A percentile compares a stretch with the other conserved stretches of the same genome.
Conservation (phyloP, 2,329 filamentous ascomycete genomes). For the Talaromyces sp. region DNA sequence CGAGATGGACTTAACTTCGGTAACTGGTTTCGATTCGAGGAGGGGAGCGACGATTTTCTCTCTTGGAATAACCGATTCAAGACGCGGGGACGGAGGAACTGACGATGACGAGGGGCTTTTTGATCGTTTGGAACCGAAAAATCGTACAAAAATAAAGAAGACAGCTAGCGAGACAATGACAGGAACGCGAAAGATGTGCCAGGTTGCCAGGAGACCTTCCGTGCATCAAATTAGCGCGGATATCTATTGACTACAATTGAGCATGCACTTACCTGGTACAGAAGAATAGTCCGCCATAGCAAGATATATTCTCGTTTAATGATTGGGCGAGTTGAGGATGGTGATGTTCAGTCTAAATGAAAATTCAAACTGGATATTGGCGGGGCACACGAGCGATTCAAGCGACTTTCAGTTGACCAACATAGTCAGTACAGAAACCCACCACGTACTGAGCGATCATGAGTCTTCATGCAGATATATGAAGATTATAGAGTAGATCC, state of each 20-base stretch:
- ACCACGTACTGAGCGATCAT: too few species aligned
- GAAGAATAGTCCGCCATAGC: constrained; percentile 6
- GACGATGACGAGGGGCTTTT: constrained; percentile 31
- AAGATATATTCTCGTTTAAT: not conserved
- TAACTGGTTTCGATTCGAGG: constrained; percentile 1
- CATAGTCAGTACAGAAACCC: not conserved
- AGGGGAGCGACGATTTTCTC: not conserved
- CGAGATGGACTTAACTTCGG: not conserved
- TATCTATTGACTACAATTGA: not conserved
- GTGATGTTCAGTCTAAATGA: not conserved
- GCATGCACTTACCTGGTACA: constrained; percentile 5
- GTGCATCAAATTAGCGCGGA: not conserved
- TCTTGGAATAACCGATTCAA: constrained; percentile 8
- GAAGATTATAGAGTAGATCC: not conserved
- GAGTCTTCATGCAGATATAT: not conserved
- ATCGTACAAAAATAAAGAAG: constrained; percentile 26
- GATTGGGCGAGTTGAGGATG: not conserved
- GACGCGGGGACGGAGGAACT: constrained; percentile 30
- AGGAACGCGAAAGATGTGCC: constrained; percentile 48
- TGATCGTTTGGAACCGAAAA: constrained; percentile 22
- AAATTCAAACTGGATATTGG: not conserved
- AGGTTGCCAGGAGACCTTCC: constrained; percentile 40
- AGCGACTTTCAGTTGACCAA: not conserved
- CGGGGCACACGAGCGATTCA: not conserved
- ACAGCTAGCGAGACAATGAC: constrained; percentile 41